Conservation (phyloP, 202 grass and related monocot genomes). For the Dendrocalamus latiflorus region DNA sequence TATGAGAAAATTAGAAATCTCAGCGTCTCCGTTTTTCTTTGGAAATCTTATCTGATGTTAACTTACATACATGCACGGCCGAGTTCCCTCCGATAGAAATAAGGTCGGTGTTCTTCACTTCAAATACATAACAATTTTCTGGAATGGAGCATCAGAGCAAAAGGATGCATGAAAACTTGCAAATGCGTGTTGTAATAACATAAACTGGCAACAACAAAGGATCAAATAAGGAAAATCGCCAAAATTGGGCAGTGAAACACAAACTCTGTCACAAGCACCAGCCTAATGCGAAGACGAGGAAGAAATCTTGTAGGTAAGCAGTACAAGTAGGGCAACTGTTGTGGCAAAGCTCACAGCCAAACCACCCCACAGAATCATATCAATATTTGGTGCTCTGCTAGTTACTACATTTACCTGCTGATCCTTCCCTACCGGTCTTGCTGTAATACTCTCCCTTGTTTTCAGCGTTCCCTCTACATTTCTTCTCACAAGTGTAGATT, state of each 20-base stretch:
- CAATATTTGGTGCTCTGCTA: slow-evolving; percentile 28
- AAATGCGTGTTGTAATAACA: background rate
- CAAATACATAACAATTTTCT: background rate
- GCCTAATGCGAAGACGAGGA: background rate
- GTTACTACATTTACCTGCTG: slow-evolving; percentile 2
- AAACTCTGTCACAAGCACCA: background rate
- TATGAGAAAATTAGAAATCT: background rate
- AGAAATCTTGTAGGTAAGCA: slow-evolving; percentile 36
- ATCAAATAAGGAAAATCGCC: background rate
- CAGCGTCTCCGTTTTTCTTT: background rate
- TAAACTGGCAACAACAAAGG: background rate
- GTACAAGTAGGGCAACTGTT: slow-evolving; percentile 15
- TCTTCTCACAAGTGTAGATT: slow-evolving; percentile 49
- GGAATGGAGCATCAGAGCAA: background rate
- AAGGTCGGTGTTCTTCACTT: background rate
- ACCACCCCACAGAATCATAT: slow-evolving; percentile 48
- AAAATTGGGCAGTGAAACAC: slow-evolving; percentile 20
- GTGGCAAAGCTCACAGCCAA: slow-evolving; percentile 44
- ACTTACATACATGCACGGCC: no score
- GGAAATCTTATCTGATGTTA: background rate
- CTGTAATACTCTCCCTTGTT: background rate
- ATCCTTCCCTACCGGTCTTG: background rate
- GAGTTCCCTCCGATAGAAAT: background rate
- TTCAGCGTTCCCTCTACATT: slow-evolving; percentile 25
- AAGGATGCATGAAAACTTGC: background rate